Percentiles rank a stretch among this genome's conserved stretches.
These are phyloP conservation scores for Macrolepiota albuminosa DNA, from an alignment of 768 basidiomycete species.

Conservation along the genomic window DNA sequence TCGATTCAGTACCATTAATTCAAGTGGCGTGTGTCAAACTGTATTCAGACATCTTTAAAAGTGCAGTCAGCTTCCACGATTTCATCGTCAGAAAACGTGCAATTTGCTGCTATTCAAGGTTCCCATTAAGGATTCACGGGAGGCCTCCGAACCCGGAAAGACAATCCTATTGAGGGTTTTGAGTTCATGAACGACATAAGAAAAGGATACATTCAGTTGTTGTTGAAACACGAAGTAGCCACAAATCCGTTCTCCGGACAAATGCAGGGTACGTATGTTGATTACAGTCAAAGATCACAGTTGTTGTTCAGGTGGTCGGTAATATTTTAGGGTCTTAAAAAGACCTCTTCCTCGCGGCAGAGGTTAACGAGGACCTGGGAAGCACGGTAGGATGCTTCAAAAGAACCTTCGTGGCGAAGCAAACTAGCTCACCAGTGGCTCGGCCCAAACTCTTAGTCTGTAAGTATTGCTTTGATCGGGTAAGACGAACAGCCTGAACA, in stretches of 20 bases:
- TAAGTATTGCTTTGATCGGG: not conserved
- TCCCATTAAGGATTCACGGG: not conserved
- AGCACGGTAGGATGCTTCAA: not conserved
- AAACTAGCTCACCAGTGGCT: not conserved
- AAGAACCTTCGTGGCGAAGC: not conserved
- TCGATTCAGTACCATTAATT: not conserved
- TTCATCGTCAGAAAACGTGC: not conserved
- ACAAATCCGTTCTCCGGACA: not conserved
- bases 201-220: not conserved
- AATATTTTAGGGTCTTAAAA: not conserved
- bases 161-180: not conserved
- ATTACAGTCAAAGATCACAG: not conserved
- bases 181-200: not conserved
- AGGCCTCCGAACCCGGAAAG: not conserved
- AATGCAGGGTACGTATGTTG: not conserved
- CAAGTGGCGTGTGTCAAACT: not conserved
- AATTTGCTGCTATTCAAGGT: not conserved
- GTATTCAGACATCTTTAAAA: not conserved
- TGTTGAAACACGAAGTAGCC: not conserved
- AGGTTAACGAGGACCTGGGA: not conserved
- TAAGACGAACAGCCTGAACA: not conserved
- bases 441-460: not conserved
- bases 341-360: not conserved
- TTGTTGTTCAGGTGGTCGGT: not conserved
- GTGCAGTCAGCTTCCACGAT: not conserved